Evolutionary conservation across 2,329 filamentous ascomycete species (phyloP).

Genomic region (Paecilomyces sp.): DNA sequence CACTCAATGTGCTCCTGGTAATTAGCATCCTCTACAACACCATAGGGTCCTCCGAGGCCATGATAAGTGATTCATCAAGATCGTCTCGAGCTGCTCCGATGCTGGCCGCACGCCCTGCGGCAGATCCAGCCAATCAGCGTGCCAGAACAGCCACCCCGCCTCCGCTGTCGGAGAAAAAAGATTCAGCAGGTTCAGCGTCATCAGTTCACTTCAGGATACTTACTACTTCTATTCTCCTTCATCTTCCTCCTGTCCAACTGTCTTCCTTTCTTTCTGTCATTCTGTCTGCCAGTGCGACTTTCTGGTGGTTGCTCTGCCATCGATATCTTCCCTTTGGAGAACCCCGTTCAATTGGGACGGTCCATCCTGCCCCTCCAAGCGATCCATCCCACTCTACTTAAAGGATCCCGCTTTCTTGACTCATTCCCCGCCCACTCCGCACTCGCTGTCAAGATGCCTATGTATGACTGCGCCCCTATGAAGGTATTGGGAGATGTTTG

Average conservation of each 20-base stretch:
- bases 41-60: too few relatives aligned
- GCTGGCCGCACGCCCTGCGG: background rate
- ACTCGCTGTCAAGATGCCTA: constrained; percentile 25
- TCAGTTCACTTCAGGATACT: background rate
- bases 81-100: background rate
- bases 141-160: background rate
- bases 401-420: constrained; percentile 5
- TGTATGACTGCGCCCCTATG: constrained; percentile 19
- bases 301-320: background rate
- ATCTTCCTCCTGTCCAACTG: background rate
- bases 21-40: too few relatives aligned
- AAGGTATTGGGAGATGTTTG: background rate
- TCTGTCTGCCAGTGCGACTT: background rate
- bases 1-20: too few relatives aligned
- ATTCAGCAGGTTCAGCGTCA: background rate
- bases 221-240: background rate
- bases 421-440: constrained; percentile 8
- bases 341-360: background rate
- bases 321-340: background rate
- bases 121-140: too few relatives aligned
- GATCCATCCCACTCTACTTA: background rate
- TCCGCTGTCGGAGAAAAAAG: constrained; percentile 1
- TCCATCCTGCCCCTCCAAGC: background rate
- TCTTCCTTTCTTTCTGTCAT: too few relatives aligned
- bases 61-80: too few relatives aligned